These are phyloP conservation scores for Malassezia cuniculi DNA, from an alignment of 1,284 basidiomycete species.

Conservation along the genomic window DNA sequence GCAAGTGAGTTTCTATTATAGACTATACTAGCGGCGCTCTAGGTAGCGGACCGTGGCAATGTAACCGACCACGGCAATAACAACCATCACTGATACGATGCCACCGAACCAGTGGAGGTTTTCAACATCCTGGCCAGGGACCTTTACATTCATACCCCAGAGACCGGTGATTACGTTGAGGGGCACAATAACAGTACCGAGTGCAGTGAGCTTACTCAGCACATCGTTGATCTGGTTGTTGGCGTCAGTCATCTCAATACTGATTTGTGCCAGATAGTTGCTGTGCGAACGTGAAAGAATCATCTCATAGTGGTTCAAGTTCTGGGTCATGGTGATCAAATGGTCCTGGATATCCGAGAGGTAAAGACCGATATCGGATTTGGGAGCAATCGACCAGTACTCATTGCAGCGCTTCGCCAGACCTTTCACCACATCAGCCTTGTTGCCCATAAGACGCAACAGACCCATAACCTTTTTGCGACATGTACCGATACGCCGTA, in stretches of 20 bases:
- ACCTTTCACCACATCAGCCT: constrained; percentile 98
- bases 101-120: constrained; percentile 41
- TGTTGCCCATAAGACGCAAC: constrained; percentile 87
- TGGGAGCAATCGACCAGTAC: constrained; percentile 96
- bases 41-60: constrained; percentile 40
- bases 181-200: constrained; percentile 83
- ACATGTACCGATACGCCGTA: constrained; percentile 76
- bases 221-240: constrained; percentile 99
- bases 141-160: constrained; percentile 45
- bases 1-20: too few relatives aligned
- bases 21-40: constrained; percentile 19
- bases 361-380: constrained; percentile 91
- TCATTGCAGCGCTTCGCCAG: constrained; percentile 93
- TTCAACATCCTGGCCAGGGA: constrained; percentile 35
- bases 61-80: constrained; percentile 38
- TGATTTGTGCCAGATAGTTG: constrained; percentile 54
- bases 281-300: constrained; percentile 95
- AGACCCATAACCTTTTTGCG: constrained; percentile 99
- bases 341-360: constrained; percentile 82
- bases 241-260: constrained; percentile 61
- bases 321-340: constrained; percentile 98
- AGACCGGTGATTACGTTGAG: constrained; percentile 47
- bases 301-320: constrained; percentile 54
- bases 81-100: constrained; percentile 36
- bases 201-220: constrained; percentile 88